Conservation (phyloP, 176 grass and related monocot genomes). For the Bonia amplexicaulis region DNA sequence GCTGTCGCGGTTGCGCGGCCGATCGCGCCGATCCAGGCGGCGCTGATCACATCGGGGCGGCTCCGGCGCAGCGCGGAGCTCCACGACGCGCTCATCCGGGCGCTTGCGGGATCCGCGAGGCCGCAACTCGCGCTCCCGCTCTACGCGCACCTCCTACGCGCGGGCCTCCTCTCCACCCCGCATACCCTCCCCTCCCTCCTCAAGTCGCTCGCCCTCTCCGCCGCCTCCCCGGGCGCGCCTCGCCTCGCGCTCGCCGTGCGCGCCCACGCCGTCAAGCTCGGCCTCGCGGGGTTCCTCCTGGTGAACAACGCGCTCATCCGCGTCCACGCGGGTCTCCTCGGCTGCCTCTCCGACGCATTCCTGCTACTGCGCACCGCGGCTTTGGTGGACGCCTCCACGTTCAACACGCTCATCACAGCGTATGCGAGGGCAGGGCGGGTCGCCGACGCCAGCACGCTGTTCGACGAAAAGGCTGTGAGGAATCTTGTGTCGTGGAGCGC, state of each 20-base stretch:
- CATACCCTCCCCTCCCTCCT: conserved; percentile 46
- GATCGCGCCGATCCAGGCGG: conserved; percentile 33
- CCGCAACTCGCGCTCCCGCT: conserved; percentile 31
- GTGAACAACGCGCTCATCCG: conserved; percentile 56
- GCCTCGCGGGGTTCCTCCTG: conserved; percentile 35
- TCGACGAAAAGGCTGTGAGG: conserved; percentile 51
- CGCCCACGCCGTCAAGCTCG: conserved; percentile 45
- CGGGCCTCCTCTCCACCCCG: conserved; percentile 31
- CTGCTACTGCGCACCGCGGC: conserved; percentile 30
- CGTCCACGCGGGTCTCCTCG: conserved; percentile 32
- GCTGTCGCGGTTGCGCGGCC: conserved; percentile 21
- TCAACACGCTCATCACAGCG: conserved; percentile 50
- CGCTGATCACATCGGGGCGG: conserved; percentile 24
- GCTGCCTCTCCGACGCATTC: conserved; percentile 17
- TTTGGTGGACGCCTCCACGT: conserved; percentile 22
- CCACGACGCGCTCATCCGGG: conserved; percentile 45
- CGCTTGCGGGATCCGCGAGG: conserved; percentile 17
- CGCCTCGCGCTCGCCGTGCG: conserved; percentile 36
- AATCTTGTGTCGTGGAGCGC: conserved; percentile 50
- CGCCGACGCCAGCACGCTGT: conserved; percentile 4
- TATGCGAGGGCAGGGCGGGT: conserved; percentile 7
- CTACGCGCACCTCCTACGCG: conserved; percentile 41
- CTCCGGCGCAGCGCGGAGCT: conserved; percentile 26
- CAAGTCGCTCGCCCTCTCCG: conserved; percentile 22
- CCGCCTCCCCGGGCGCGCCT: neutral